Base-by-base conservation (phyloP, 2,329 filamentous ascomycete genomes). In the Talaromyces albobiverticillius region DNA sequence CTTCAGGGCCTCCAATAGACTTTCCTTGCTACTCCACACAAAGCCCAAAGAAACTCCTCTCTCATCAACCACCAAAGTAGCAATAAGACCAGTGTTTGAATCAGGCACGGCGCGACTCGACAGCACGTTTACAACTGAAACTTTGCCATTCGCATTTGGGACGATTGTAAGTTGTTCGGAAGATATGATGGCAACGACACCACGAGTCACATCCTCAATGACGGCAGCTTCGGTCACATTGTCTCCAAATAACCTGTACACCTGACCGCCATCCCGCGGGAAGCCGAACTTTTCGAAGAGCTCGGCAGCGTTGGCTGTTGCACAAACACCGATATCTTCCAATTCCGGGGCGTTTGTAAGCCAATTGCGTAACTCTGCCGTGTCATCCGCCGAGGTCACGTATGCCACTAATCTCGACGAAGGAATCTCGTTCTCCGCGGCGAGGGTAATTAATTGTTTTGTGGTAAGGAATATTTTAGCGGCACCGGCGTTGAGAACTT, bases 11-110 rank as follows among this genome's bases (percentile, higher is more conserved):
- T 95, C 93, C 8, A 85, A 79, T 31, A 99, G 85, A 68, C 93
- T 97, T 71, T 95, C 89, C 59, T 88, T 84, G 67, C 89, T 96
- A 73, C 92, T 96, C 79, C 96, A 99, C 16, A 96, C 94, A 60
- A 99, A 76, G 0, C 94, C 94, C 13, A 99, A 77, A 8, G 90
- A 89, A 18, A 88, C 79, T 1, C 91, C 92, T 46, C 87, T 79
- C 77, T 96, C 90, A 67, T 99, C 90, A 1, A 89, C 91, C 7
- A 99, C 94, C 3, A 96, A 82, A 0, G 94, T 99, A 1, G 94
- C 87, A 61, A 95, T 84, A 8, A 99, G 80, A 8, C 88, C 87
- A 67, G 96, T 95, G 3, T 84, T 73, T 59, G 91, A 82, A 71
- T 99, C 94, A 36, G 89, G 90, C 59, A 82, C 86, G 73, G 91